A percentile compares a stretch with the other conserved stretches of the same genome.
phyloP scores from a whole-genome alignment of 139 green algal genomes.

The Nannochloris sp. region DNA sequence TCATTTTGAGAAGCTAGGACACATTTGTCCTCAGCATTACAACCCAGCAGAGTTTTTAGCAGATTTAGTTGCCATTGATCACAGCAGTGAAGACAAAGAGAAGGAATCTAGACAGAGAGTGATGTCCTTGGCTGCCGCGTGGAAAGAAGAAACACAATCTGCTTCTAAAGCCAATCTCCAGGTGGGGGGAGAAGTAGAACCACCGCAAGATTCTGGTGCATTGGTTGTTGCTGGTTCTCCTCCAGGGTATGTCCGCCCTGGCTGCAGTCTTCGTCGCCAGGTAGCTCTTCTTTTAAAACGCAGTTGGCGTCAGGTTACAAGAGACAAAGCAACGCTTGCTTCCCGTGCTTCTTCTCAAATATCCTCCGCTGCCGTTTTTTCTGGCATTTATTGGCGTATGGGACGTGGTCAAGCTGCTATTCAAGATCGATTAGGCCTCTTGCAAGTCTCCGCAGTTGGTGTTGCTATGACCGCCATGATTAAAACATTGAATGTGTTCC shows the following conservation, averaged over 20 bases:
- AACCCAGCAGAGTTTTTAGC: conserved; percentile 87
- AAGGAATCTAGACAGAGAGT: conserved; percentile 37
- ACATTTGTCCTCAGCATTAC: conserved; percentile 65
- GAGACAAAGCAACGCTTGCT: conserved; percentile 75
- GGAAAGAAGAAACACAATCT: not conserved
- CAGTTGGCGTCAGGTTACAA: conserved; percentile 62
- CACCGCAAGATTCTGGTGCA: not conserved
- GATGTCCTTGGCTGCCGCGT: conserved; percentile 12
- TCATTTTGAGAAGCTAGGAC: conserved; percentile 65
- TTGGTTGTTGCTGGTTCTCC: not conserved
- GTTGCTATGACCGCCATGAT: conserved; percentile 75
- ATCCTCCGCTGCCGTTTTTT: conserved; percentile 83
- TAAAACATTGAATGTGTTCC: conserved; percentile 87
- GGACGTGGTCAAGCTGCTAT: conserved; percentile 57
- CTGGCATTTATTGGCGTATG: conserved; percentile 84
- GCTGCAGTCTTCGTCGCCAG: conserved; percentile 17
- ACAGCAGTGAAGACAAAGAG: conserved; percentile 44
- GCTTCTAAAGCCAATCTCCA: not conserved
- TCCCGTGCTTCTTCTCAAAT: conserved; percentile 64
- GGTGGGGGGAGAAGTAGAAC: not conserved
- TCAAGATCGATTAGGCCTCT: conserved; percentile 84
- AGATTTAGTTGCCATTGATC: conserved; percentile 82
- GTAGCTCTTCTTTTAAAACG: conserved; percentile 43
- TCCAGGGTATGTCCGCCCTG: not conserved
- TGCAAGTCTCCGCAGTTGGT: conserved; percentile 81